These are phyloP conservation scores for Chalciporus sp. DNA, from an alignment of 1,284 basidiomycete species.

Conservation along the genomic window DNA sequence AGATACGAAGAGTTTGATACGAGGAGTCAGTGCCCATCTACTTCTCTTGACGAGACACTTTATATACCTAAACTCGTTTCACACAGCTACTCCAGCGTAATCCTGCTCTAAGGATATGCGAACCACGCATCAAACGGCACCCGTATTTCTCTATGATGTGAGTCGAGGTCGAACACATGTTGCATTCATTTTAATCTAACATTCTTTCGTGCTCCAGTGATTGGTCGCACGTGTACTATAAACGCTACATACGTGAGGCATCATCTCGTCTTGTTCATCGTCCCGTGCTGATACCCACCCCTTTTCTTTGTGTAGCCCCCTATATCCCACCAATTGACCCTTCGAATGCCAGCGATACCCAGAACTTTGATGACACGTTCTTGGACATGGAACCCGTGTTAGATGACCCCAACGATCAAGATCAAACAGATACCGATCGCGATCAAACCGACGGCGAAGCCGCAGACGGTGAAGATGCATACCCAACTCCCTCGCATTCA, in stretches of 20 bases:
- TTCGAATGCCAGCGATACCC: slow-evolving; percentile 91
- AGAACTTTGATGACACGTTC: slow-evolving; percentile 98
- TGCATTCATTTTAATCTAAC: slow-evolving; percentile 11
- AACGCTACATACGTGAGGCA: slow-evolving; percentile 85
- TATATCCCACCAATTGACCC: slow-evolving; percentile 96
- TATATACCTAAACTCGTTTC: slow-evolving; percentile 20
- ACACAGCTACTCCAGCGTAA: slow-evolving; percentile 86
- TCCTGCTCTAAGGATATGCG: slow-evolving; percentile 87
- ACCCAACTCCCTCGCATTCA: slow-evolving; percentile 70
- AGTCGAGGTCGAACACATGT: slow-evolving; percentile 34
- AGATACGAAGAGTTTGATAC: slow-evolving; percentile 93
- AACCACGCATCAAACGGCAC: slow-evolving; percentile 91
- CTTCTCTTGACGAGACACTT: slow-evolving; percentile 1
- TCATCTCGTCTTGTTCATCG: slow-evolving; percentile 5
- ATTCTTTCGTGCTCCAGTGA: slow-evolving; percentile 53
- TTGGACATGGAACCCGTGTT: slow-evolving; percentile 91
- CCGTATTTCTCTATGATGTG: slow-evolving; percentile 97
- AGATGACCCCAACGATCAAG: slow-evolving; percentile 66
- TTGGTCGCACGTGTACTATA: slow-evolving; percentile 92
- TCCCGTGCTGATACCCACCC: slow-evolving; percentile 16
- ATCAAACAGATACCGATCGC: slow-evolving; percentile 63
- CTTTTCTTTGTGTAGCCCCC: slow-evolving; percentile 62
- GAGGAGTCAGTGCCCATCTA: slow-evolving; percentile 66
- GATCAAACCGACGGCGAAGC: slow-evolving; percentile 66
- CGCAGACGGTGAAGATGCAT: slow-evolving; percentile 72